phyloP scores from a whole-genome alignment of 108 stramenopile genomes.

The Parietichytrium sp. region DNA sequence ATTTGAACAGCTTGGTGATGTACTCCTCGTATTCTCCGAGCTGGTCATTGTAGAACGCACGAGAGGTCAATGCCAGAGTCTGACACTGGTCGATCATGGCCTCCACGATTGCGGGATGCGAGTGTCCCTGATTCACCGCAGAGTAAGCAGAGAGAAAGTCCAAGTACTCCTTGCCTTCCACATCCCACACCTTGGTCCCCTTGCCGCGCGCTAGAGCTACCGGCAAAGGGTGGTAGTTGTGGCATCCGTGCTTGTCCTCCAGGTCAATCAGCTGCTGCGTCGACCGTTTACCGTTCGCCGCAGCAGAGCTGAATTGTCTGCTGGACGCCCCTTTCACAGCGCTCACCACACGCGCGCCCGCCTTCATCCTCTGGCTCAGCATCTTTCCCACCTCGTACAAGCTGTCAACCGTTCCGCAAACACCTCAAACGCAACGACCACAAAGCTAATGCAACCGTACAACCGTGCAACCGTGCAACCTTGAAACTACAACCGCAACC shows the following conservation, averaged over 20 bases:
- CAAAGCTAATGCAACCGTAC: too few relatives aligned
- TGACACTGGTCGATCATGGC: constrained; percentile 86
- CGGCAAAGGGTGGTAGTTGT: constrained; percentile 96
- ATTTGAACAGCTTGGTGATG: constrained; percentile 83
- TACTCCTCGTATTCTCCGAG: constrained; percentile 88
- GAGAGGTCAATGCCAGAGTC: constrained; percentile 86
- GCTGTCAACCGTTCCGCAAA: constrained; percentile 99
- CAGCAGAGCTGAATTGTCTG: too few relatives aligned
- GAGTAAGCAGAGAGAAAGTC: constrained; percentile 97
- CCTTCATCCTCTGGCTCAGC: too few relatives aligned
- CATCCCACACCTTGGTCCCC: constrained; percentile 57
- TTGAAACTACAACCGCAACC: too few relatives aligned
- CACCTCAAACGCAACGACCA: too few relatives aligned
- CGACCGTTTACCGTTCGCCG: constrained; percentile 12
- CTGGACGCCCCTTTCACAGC: too few relatives aligned
- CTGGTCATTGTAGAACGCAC: constrained; percentile 95
- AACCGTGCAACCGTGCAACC: too few relatives aligned
- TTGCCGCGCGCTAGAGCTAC: constrained; percentile 79
- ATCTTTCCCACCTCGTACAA: constrained; percentile 99
- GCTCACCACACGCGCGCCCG: too few relatives aligned
- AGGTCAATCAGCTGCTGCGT: constrained; percentile 57
- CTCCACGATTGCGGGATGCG: constrained; percentile 91
- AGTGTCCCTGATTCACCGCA: constrained; percentile 99
- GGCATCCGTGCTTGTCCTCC: constrained; percentile 82
- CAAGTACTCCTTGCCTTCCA: constrained; percentile 77